phyloP scores from a whole-genome alignment of 768 basidiomycete species.

The Epithele typhae region DNA sequence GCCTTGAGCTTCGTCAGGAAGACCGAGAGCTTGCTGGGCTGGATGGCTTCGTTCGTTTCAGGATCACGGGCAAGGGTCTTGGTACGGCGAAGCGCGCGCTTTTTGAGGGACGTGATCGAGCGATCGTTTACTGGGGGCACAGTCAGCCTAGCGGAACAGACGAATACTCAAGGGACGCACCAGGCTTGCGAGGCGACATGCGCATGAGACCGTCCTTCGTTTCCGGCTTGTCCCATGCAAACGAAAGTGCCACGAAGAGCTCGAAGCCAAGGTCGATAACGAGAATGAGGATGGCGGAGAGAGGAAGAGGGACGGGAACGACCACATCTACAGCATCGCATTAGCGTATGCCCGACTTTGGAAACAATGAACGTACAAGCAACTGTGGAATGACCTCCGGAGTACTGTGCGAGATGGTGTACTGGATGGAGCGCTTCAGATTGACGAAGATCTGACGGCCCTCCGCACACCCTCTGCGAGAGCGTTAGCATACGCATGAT shows the following conservation, averaged over 20 bases:
- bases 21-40: constrained; percentile 37
- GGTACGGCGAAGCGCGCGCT: constrained; percentile 51
- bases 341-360: neutral
- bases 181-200: constrained; percentile 61
- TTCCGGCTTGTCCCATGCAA: constrained; percentile 71
- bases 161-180: too few species aligned
- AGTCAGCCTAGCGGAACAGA: too few species aligned
- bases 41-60: constrained; percentile 44
- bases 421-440: constrained; percentile 69
- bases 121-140: constrained; percentile 44
- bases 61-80: constrained; percentile 50
- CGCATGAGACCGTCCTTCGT: constrained; percentile 64
- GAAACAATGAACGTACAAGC: constrained; percentile 42
- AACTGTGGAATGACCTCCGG: constrained; percentile 69
- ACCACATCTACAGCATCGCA: constrained; percentile 47
- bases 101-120: constrained; percentile 50
- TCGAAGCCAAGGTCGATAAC: constrained; percentile 75
- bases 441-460: constrained; percentile 69
- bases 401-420: constrained; percentile 63
- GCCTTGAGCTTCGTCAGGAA: constrained; percentile 36
- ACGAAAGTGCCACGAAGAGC: constrained; percentile 63
- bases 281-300: constrained; percentile 66
- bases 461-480: constrained; percentile 55
- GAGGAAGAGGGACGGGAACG: constrained; percentile 59
- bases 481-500: neutral